Evolutionary conservation across 495 filamentous ascomycete species (phyloP), one percentile per base, ranked within the genome.

Genomic region (Podospora pseudocomata): DNA sequence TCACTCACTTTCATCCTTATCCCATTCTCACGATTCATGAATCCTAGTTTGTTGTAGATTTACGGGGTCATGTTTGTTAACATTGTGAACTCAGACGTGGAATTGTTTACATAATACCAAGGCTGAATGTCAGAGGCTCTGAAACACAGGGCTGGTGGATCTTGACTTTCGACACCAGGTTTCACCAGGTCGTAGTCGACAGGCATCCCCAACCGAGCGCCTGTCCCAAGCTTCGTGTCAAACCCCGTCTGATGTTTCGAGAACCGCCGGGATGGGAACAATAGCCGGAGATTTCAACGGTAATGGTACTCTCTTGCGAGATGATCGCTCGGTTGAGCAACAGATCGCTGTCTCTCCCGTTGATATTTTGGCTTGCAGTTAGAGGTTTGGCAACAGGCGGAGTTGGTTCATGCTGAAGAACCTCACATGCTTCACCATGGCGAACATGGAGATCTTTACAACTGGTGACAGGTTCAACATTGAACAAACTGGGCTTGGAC

Each of bases 151-250:
- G 39, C 39, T 49, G 9, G 39, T 49, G 39, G 39, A 49, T 49
- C 39, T 49, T 11, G 15, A 13, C 39, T 16, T 16, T 49, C 39
- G 61, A 63, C 61, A 63, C 61, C 61, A 63, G 20, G 61, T 63
- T 63, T 63, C 61, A 63, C n/a, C 30, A 62, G 26, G 30, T 62
- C 27, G 60, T 27, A 62, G 20, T 61, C 13, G 59, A 61, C 59
- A 61, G 59, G 23, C 27, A 61, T 27, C 23, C 23, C 20, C 20
- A 32, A 61, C 59, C 59, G 59, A 58, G 56, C 56, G 56, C 6
- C 27, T 34, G 59, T 20, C 59, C 59, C 59, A 61, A 61, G 23
- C 59, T 61, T 26, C 59, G n/a, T 58, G 55, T 58, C 55, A 18
- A 58, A 11, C n/a, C 4, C 3, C 55, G n/a, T 58, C 55, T 20